Conservation (phyloP, 805 yeast species). For the Metschnikowia aberdeeniae region DNA sequence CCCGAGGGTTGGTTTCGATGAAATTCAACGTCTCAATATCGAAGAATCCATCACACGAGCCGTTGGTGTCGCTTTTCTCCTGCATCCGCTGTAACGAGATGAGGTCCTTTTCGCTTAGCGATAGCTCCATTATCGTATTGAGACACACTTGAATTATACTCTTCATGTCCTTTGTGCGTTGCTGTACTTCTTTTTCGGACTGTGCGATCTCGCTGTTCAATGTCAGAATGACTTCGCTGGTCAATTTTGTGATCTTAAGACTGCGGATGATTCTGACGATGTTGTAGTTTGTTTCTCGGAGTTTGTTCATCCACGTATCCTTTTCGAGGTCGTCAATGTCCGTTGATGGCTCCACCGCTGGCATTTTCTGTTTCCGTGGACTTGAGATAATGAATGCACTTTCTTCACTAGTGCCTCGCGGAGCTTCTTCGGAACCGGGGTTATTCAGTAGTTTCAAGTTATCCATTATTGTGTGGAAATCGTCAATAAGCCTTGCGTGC, state of each 20-base stretch:
- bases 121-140: slow-evolving; percentile 23
- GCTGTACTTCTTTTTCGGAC: slow-evolving; percentile 24
- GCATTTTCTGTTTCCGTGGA: slow-evolving; percentile 12
- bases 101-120: slow-evolving; percentile 31
- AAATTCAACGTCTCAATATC: slow-evolving; percentile 37
- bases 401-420: slow-evolving; percentile 6
- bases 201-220: slow-evolving; percentile 24
- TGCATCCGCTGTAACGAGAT: slow-evolving; percentile 29
- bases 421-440: slow-evolving; percentile 6
- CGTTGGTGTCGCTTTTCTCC: slow-evolving; percentile 11
- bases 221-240: slow-evolving; percentile 23
- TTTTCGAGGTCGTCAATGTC: neutral
- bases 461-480: slow-evolving; percentile 27
- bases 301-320: slow-evolving; percentile 21
- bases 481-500: slow-evolving; percentile 26
- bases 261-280: slow-evolving; percentile 33
- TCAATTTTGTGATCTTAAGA: slow-evolving; percentile 35
- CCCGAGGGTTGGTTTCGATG: slow-evolving; percentile 33
- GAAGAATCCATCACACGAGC: slow-evolving; percentile 28
- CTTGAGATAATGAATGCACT: slow-evolving; percentile 18
- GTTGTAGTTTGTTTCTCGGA: slow-evolving; percentile 36
- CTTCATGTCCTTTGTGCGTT: slow-evolving; percentile 23
- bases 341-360: neutral
- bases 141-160: slow-evolving; percentile 24
- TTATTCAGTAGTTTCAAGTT: slow-evolving; percentile 18